These are phyloP conservation scores for Hibiscus trionum DNA, from an alignment of 345 rosid genomes.

Conservation along the genomic window DNA sequence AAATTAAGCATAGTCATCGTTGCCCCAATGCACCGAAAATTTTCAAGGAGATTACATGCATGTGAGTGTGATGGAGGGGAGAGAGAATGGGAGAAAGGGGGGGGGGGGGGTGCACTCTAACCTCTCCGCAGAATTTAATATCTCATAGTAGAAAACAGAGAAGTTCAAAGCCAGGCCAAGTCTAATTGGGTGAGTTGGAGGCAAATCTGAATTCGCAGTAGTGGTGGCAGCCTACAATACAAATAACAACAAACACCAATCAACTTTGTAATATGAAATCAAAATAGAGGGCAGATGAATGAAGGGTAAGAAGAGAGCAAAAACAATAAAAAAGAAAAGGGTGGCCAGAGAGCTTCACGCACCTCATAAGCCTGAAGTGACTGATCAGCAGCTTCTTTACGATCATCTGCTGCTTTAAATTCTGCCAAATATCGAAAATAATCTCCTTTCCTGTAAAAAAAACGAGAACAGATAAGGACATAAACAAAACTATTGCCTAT, in stretches of 20 bases:
- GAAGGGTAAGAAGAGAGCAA: neutral
- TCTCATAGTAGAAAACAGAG: slow-evolving; percentile 77
- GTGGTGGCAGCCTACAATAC: slow-evolving; percentile 25
- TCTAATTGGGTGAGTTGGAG: slow-evolving; percentile 75
- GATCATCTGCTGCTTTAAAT: slow-evolving; percentile 3
- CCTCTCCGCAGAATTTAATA: slow-evolving; percentile 30
- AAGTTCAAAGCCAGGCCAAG: slow-evolving; percentile 79
- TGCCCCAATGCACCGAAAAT: neutral
- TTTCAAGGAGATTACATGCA: neutral
- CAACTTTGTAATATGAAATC: neutral
- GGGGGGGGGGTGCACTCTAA: slow-evolving; percentile 16
- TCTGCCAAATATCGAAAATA: slow-evolving; percentile 15
- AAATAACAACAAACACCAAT: neutral
- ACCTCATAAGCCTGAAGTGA: slow-evolving; percentile 31
- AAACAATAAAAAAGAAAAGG: neutral
- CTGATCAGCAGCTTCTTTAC: slow-evolving; percentile 18
- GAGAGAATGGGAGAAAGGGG: neutral
- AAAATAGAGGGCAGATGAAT: neutral
- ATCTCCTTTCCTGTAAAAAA: slow-evolving; percentile 13
- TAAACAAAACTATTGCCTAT: neutral
- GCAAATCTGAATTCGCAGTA: slow-evolving; percentile 45
- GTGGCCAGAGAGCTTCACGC: neutral
- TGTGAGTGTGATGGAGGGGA: neutral
- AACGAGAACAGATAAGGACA: neutral
- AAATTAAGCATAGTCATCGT: neutral